A percentile compares a stretch with the other conserved stretches of the same genome.
Evolutionary conservation across 1,284 basidiomycete genomes (phyloP).

Genomic region (Sutorius eximius): DNA sequence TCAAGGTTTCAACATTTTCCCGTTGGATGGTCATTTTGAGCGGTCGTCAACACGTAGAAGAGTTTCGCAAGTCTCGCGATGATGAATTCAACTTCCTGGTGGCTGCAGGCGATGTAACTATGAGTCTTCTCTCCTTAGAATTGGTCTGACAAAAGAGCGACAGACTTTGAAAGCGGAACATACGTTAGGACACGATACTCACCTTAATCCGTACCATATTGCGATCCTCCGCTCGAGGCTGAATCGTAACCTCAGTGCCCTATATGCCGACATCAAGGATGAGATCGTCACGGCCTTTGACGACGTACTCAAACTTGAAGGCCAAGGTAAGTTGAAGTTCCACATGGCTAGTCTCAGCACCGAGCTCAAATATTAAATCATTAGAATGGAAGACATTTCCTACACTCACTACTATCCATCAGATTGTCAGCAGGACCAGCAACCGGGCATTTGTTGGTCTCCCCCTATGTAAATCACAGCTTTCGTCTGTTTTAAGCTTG

Average conservation of each 20-base stretch:
- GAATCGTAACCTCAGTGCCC: conserved; percentile 30
- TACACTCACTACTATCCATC: conserved; percentile 15
- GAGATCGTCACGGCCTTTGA: conserved; percentile 36
- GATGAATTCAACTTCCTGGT: conserved; percentile 24
- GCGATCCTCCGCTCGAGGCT: conserved; percentile 30
- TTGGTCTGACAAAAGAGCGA: background rate
- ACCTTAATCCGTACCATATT: conserved; percentile 32
- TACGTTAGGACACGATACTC: conserved; percentile 25
- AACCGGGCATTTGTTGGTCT: conserved; percentile 43
- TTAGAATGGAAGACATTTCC: conserved; percentile 35
- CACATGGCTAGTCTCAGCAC: background rate
- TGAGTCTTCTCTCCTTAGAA: background rate
- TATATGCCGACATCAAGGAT: conserved; percentile 34
- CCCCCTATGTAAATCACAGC: conserved; percentile 38
- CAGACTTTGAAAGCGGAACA: conserved; percentile 4
- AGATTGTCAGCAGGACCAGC: conserved; percentile 35
- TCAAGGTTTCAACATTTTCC: conserved; percentile 42
- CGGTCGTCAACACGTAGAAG: conserved; percentile 40
- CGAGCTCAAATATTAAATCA: background rate
- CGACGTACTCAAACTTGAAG: conserved; percentile 23
- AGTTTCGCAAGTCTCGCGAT: conserved; percentile 42
- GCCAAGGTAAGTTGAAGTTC: conserved; percentile 15
- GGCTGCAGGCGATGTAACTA: conserved; percentile 10
- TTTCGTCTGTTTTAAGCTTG: background rate
- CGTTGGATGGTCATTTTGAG: conserved; percentile 46